A percentile compares a stretch with the other conserved stretches of the same genome.
These are phyloP conservation scores for Colletotrichum cordylinicola DNA, from an alignment of 2,329 filamentous ascomycete species.

Conservation along the genomic window DNA sequence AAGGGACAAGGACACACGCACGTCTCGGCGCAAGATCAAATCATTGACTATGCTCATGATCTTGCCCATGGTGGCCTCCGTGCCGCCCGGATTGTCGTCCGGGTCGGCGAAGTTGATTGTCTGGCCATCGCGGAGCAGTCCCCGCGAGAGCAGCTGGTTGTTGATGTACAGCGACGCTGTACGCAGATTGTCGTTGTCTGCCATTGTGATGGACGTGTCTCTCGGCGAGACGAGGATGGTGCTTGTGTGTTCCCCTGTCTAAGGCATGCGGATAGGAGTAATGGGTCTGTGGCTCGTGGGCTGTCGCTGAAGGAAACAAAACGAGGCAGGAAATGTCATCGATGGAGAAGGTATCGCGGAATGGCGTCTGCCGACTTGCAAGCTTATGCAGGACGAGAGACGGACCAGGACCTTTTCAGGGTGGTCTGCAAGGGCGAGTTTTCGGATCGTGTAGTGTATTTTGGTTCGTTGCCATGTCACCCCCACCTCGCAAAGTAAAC, in stretches of 20 bases:
- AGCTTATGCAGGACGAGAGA: slow-evolving; percentile 17
- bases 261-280: slow-evolving; percentile 1
- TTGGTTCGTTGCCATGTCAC: slow-evolving; percentile 24
- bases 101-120: slow-evolving; percentile 84
- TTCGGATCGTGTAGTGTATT: slow-evolving; percentile 10
- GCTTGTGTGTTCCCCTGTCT: neutral
- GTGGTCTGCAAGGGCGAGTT: slow-evolving; percentile 11
- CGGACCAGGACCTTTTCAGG: slow-evolving; percentile 18
- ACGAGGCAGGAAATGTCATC: neutral
- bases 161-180: slow-evolving; percentile 76
- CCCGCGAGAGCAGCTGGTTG: slow-evolving; percentile 72
- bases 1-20: slow-evolving; percentile 49
- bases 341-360: neutral
- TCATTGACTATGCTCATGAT: slow-evolving; percentile 96
- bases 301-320: neutral
- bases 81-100: slow-evolving; percentile 64
- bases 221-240: neutral
- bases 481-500: slow-evolving; percentile 25
- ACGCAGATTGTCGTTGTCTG: slow-evolving; percentile 66
- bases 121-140: slow-evolving; percentile 71
- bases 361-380: neutral
- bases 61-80: slow-evolving; percentile 76
- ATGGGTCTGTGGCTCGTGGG: neutral
- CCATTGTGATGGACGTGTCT: slow-evolving; percentile 43
- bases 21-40: slow-evolving; percentile 86